Base-by-base conservation (phyloP, 148 eudicot genomes). In the Cornus suecica region DNA sequence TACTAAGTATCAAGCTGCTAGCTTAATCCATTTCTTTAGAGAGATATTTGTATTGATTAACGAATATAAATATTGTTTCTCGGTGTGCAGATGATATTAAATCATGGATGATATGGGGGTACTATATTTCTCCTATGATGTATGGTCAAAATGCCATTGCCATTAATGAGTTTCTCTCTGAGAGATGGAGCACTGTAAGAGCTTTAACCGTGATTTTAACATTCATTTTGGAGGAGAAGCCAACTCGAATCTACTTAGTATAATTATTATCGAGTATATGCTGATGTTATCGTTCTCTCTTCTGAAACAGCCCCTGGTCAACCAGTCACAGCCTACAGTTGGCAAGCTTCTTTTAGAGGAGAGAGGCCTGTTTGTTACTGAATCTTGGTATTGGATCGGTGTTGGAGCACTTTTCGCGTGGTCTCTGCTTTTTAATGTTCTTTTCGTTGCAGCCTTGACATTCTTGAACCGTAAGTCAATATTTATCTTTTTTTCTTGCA, bases 81-180 rank as follows among this genome's bases (percentile, higher is more conserved):
- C 24, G 26, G 60, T 66, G 13, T 25, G n/a, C 78, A 77, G 85
- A 83, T 79, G 78, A 83, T 28, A 83, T 79, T 60, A 5, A 79
- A 65, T 67, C 74, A 48, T 83, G 85, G 85, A 83, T 83, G 81
- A 80, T 81, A 37, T 84, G 86, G 86, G 86, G 86, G 22, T 84
- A 77, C 64, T 84, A 84, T 73, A 20, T 78, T 18, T 84, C 86
- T 66, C 86, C 86, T 24, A 84, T 84, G 86, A 84, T 80, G 86
- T 84, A 84, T 72, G 86, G 81, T 28, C 86, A 84, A 26, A 84
- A 84, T 75, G 86, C 86, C 27, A 77, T 84, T 71, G 81, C 81
- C 60, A 80, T 84, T 24, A 84, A 84, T 29, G 86, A 84, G 30
- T 84, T 84, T 66, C 84, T 84, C 23, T 29, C 63, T 9, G 76